Conservation (phyloP, 192 early-diverging fungal species). For the Coemansia sp. region DNA sequence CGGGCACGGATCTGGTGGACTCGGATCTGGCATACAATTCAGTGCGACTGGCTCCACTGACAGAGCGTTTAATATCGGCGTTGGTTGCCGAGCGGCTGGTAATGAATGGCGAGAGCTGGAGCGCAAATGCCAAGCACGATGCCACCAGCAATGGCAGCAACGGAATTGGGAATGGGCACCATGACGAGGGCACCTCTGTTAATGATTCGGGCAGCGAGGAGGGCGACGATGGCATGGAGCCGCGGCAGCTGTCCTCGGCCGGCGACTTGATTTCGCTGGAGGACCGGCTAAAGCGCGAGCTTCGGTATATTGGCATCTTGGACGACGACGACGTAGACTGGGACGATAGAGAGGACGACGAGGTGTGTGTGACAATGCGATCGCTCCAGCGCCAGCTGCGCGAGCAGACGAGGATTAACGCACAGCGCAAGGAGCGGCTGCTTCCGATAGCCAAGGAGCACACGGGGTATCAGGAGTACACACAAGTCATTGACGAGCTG, state of each 20-base stretch:
- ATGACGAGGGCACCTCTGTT: not conserved
- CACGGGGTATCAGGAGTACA: constrained; percentile 86
- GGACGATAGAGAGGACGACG: constrained; percentile 71
- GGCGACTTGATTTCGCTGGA: constrained; percentile 70
- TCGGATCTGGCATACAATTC: constrained; percentile 61
- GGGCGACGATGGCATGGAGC: constrained; percentile 13
- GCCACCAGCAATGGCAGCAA: not conserved
- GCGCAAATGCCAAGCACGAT: not conserved
- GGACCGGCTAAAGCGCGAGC: constrained; percentile 77
- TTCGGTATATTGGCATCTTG: constrained; percentile 78
- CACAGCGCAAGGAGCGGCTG: constrained; percentile 62
- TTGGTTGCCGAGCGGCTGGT: constrained; percentile 67
- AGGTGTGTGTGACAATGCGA: constrained; percentile 69
- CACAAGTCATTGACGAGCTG: constrained; percentile 78
- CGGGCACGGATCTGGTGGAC: constrained; percentile 35
- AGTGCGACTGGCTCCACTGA: constrained; percentile 66
- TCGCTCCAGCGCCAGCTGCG: constrained; percentile 68
- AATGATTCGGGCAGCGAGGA: constrained; percentile 17
- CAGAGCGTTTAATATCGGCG: constrained; percentile 72
- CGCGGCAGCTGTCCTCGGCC: constrained; percentile 14
- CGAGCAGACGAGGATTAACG: constrained; percentile 67
- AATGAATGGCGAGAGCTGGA: constrained; percentile 5
- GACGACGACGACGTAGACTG: constrained; percentile 76
- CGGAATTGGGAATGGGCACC: not conserved
- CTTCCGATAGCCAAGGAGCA: constrained; percentile 57